These are phyloP conservation scores for Pseudogymnoascus sp. DNA, from an alignment of 2,329 filamentous ascomycete species.

Conservation along the genomic window DNA sequence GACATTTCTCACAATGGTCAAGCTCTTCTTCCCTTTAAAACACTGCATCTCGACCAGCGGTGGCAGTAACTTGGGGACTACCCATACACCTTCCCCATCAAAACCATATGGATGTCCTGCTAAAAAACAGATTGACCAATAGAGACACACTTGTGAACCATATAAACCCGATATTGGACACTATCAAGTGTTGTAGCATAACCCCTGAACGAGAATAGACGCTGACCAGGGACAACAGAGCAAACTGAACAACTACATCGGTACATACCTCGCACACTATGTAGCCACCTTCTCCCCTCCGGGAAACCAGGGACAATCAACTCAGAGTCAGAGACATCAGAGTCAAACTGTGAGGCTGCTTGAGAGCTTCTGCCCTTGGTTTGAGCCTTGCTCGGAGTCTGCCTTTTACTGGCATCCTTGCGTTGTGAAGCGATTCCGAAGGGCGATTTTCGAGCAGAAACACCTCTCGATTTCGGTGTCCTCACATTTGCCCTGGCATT, in stretches of 20 bases:
- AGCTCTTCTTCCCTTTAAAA: background rate
- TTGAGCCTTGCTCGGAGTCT: background rate
- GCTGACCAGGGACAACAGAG: background rate
- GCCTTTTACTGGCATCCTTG: background rate
- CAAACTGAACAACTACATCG: background rate
- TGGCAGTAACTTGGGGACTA: background rate
- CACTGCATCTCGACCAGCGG: background rate
- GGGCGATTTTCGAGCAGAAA: background rate
- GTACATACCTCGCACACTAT: background rate
- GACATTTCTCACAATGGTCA: background rate
- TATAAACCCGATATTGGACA: background rate
- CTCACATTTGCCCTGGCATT: background rate
- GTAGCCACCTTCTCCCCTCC: constrained; percentile 8
- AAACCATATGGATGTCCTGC: background rate
- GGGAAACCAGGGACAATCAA: background rate
- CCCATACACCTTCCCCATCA: background rate
- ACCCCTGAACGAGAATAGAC: background rate
- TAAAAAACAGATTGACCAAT: background rate
- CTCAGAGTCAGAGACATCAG: background rate
- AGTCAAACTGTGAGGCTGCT: background rate
- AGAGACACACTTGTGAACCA: background rate
- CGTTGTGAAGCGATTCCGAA: background rate
- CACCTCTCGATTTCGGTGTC: background rate
- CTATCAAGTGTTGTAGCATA: background rate
- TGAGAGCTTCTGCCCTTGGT: background rate